phyloP scores from a whole-genome alignment of 305 asterid species.

The Solanum hybrid region DNA sequence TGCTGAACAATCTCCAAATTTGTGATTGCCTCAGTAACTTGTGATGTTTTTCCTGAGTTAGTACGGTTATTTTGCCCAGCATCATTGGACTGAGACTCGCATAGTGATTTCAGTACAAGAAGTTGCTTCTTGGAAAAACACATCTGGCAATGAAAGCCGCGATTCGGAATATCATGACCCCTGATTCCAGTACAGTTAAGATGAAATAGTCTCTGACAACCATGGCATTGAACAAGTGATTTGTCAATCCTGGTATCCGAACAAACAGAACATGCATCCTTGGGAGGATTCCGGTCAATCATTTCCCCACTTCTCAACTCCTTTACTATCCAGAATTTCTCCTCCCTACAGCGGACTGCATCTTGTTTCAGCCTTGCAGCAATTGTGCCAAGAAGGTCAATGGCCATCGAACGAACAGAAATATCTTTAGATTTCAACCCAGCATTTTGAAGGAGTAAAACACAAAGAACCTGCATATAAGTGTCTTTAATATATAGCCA shows the following conservation, averaged over 20 bases:
- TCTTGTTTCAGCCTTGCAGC: slow-evolving; percentile 96
- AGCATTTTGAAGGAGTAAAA: slow-evolving; percentile 94
- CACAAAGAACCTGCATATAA: slow-evolving; percentile 83
- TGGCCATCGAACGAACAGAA: slow-evolving; percentile 93
- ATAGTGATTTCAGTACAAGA: slow-evolving; percentile 50
- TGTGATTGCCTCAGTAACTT: slow-evolving; percentile 30
- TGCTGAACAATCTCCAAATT: slow-evolving; percentile 85
- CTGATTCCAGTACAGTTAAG: slow-evolving; percentile 72
- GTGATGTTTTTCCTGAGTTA: slow-evolving; percentile 41
- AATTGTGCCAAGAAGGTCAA: slow-evolving; percentile 95
- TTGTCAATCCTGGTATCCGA: slow-evolving; percentile 49
- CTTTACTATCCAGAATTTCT: slow-evolving; percentile 78
- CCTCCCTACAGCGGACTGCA: slow-evolving; percentile 62
- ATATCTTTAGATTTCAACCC: slow-evolving; percentile 89
- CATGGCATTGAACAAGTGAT: slow-evolving; percentile 52
- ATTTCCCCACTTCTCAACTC: slow-evolving; percentile 41
- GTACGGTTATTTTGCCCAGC: slow-evolving; percentile 32
- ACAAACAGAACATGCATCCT: slow-evolving; percentile 71
- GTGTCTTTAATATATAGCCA: slow-evolving; percentile 23
- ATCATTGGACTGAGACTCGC: slow-evolving; percentile 48
- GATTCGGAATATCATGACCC: slow-evolving; percentile 55
- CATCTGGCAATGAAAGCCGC: slow-evolving; percentile 51
- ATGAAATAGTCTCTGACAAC: slow-evolving; percentile 77
- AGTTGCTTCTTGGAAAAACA: slow-evolving; percentile 84
- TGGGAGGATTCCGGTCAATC: slow-evolving; percentile 29